phyloP scores from a whole-genome alignment of 176 grass and related monocot genomes.

The Hyparrhenia diplandra region DNA sequence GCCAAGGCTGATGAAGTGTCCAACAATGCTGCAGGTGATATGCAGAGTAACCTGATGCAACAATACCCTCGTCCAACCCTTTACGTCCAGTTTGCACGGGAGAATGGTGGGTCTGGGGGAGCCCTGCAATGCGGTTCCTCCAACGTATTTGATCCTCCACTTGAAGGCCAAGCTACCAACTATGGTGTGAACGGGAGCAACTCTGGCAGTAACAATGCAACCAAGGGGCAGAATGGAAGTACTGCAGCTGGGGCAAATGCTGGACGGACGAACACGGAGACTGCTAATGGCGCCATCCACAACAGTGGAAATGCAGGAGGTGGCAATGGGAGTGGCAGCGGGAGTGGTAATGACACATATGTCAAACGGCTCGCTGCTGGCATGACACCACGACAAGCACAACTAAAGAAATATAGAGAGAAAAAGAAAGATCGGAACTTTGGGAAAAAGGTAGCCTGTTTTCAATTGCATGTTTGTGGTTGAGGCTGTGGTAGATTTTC shows the following conservation, averaged over 20 bases:
- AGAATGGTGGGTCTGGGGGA: slow-evolving; percentile 31
- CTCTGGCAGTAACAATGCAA: slow-evolving; percentile 70
- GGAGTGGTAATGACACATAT: slow-evolving; percentile 44
- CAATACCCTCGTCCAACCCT: slow-evolving; percentile 36
- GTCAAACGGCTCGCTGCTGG: slow-evolving; percentile 18
- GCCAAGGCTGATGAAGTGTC: slow-evolving; percentile 20
- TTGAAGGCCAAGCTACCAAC: slow-evolving; percentile 71
- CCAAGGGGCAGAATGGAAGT: slow-evolving; percentile 59
- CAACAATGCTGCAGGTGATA: slow-evolving; percentile 30
- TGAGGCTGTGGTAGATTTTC: neutral
- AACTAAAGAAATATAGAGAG: slow-evolving; percentile 56
- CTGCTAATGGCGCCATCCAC: slow-evolving; percentile 28
- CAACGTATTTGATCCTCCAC: slow-evolving; percentile 35
- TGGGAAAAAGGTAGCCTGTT: slow-evolving; percentile 73
- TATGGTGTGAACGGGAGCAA: slow-evolving; percentile 55
- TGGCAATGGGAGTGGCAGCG: slow-evolving; percentile 47
- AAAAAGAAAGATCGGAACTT: slow-evolving; percentile 84
- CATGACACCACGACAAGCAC: neutral
- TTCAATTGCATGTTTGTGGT: slow-evolving; percentile 5
- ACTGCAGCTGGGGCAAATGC: slow-evolving; percentile 16
- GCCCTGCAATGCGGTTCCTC: slow-evolving; percentile 40
- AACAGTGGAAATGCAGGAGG: slow-evolving; percentile 32
- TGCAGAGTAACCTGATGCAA: slow-evolving; percentile 49
- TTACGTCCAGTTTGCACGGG: neutral
- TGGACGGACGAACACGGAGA: slow-evolving; percentile 42